phyloP scores from a whole-genome alignment of 306 rosid species.

The Prunus mongolica region DNA sequence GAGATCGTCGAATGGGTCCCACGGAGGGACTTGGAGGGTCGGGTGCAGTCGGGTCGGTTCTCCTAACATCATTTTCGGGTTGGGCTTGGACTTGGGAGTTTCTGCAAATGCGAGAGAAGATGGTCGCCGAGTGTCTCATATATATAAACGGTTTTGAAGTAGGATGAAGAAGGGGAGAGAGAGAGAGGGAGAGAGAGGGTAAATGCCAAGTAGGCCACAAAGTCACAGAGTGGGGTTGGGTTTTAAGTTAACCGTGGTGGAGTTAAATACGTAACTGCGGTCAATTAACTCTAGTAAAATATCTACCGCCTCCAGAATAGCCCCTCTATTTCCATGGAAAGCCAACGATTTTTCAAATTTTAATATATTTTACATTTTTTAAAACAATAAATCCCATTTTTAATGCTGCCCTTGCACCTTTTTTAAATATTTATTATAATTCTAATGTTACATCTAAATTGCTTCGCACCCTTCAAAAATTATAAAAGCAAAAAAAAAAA shows the following conservation, averaged over 20 bases:
- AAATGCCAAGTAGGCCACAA: constrained; percentile 7
- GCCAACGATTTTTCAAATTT: not conserved
- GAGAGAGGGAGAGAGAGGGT: not conserved
- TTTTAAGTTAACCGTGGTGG: constrained; percentile 33
- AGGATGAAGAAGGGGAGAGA: not conserved
- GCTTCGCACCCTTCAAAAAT: too few relatives aligned
- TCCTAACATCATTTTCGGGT: constrained; percentile 27
- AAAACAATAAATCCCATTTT: too few relatives aligned
- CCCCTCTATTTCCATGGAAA: not conserved
- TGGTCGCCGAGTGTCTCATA: not conserved
- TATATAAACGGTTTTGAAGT: constrained; percentile 18
- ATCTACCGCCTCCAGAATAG: not conserved
- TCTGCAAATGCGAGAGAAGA: not conserved
- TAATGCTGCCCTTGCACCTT: too few relatives aligned
- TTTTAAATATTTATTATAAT: too few relatives aligned
- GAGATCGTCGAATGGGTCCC: constrained; percentile 35
- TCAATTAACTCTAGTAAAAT: constrained; percentile 20
- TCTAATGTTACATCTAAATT: too few relatives aligned
- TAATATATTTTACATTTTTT: too few relatives aligned
- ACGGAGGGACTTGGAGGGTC: constrained; percentile 38
- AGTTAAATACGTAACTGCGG: constrained; percentile 26
- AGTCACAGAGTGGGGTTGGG: constrained; percentile 2
- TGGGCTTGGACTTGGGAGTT: not conserved
- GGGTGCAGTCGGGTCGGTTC: constrained; percentile 23
- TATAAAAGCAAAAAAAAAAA: too few relatives aligned